A percentile compares a stretch with the other conserved stretches of the same genome.
phyloP scores from a whole-genome alignment of 2,329 filamentous ascomycete genomes.

The Colletotrichum sojae region DNA sequence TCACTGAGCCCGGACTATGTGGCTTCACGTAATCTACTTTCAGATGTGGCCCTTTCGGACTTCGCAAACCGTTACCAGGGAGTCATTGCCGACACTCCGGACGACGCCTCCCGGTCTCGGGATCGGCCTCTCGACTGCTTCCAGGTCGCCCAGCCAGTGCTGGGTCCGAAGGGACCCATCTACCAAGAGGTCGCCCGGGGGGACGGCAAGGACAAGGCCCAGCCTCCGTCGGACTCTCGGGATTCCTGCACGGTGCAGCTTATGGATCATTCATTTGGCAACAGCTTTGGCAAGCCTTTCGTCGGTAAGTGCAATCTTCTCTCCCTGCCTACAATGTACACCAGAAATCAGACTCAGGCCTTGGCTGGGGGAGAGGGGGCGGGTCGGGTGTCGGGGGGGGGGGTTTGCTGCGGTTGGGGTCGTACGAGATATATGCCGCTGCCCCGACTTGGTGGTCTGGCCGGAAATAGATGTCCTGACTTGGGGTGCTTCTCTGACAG shows the following conservation, averaged over 20 bases:
- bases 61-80: constrained; percentile 27
- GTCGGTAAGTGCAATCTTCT: constrained; percentile 67
- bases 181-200: constrained; percentile 35
- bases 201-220: constrained; percentile 41
- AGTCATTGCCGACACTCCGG: constrained; percentile 31
- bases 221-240: constrained; percentile 41
- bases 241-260: constrained; percentile 68
- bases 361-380: neutral
- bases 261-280: constrained; percentile 79
- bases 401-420: neutral
- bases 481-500: constrained; percentile 52
- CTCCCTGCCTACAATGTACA: neutral
- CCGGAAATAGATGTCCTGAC: constrained; percentile 34
- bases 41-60: constrained; percentile 20
- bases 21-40: constrained; percentile 21
- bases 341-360: neutral
- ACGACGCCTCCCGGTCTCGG: constrained; percentile 8
- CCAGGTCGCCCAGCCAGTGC: constrained; percentile 77
- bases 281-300: constrained; percentile 81
- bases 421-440: neutral
- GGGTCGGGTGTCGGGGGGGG: neutral
- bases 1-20: constrained; percentile 31
- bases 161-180: constrained; percentile 60
- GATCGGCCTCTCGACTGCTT: constrained; percentile 69
- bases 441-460: too few relatives aligned